Percentiles rank a stretch among this genome's conserved stretches.
These are phyloP conservation scores for Aspergillus caelatus DNA, from an alignment of 2,329 filamentous ascomycete genomes.

Conservation along the genomic window DNA sequence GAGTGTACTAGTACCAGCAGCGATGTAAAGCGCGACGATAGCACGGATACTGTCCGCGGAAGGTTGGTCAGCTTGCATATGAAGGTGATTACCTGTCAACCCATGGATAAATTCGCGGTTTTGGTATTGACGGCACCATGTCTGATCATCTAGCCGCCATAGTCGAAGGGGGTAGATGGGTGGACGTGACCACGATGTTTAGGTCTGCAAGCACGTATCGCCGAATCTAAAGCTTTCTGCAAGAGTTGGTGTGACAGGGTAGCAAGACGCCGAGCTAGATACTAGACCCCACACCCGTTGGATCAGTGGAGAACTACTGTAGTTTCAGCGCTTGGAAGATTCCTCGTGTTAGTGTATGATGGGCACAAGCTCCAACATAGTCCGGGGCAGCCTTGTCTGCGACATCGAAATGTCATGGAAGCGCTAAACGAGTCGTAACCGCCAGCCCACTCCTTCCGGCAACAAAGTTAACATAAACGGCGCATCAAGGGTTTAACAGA, in stretches of 20 bases:
- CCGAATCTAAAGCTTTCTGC: background rate
- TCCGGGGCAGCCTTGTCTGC: background rate
- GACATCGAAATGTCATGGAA: background rate
- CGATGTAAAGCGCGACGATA: no score
- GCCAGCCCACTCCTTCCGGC: slow-evolving; percentile 1
- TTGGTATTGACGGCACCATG: background rate
- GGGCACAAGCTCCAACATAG: background rate
- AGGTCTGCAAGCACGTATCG: background rate
- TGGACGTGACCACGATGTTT: background rate
- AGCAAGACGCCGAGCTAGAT: background rate
- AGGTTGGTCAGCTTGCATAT: background rate
- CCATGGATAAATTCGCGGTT: background rate
- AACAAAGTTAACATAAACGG: background rate
- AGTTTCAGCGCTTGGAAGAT: background rate
- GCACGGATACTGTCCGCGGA: background rate
- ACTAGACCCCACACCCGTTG: background rate
- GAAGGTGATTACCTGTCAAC: background rate
- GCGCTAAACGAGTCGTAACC: slow-evolving; percentile 6
- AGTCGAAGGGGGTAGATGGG: no score
- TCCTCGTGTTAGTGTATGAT: background rate
- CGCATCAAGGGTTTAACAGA: background rate
- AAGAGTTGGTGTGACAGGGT: slow-evolving; percentile 8
- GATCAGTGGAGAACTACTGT: background rate
- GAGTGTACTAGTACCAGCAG: background rate
- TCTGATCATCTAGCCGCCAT: no score